Evolutionary conservation across 1,284 basidiomycete species (phyloP).

Genomic region (Farysia itapuensis): DNA sequence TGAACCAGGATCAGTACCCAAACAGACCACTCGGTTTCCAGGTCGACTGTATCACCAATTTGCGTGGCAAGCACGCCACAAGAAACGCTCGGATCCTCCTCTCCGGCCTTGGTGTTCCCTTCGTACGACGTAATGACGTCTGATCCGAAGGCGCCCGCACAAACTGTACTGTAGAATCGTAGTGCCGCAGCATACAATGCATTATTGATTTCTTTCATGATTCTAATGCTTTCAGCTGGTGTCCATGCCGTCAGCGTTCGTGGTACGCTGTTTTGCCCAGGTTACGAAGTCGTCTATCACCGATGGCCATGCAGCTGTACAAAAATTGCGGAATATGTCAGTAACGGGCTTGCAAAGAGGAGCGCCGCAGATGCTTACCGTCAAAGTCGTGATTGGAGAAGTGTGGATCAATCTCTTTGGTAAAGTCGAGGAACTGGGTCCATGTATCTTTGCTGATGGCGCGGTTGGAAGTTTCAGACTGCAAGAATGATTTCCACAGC

Average conservation of each 20-base stretch:
- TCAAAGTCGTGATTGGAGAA: conserved; percentile 83
- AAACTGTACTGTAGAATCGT: no score
- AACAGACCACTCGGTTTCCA: conserved; percentile 54
- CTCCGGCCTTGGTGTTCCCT: conserved; percentile 55
- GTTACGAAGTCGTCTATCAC: conserved; percentile 80
- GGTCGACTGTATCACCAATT: conserved; percentile 58
- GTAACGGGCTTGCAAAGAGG: no score
- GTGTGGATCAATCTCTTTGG: conserved; percentile 75
- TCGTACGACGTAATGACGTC: conserved; percentile 51
- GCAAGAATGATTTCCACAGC: conserved; percentile 83
- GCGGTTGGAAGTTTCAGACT: conserved; percentile 69
- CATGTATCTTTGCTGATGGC: conserved; percentile 93
- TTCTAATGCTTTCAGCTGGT: no score
- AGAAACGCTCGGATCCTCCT: conserved; percentile 52
- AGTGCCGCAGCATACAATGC: no score
- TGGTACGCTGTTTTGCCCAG: conserved; percentile 47
- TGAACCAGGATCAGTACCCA: conserved; percentile 58
- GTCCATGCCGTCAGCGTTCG: conserved; percentile 43
- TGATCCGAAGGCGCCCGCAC: conserved; percentile 3
- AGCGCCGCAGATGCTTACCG: no score
- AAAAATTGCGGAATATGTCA: no score
- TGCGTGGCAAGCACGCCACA: conserved; percentile 52
- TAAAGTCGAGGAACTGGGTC: conserved; percentile 77
- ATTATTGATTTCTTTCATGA: no score
- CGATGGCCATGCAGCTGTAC: conserved; percentile 81